Evolutionary conservation across 257 asterid genomes (phyloP), one percentile per base, ranked within the genome.

Genomic region (Fraxinus cuspidata): DNA sequence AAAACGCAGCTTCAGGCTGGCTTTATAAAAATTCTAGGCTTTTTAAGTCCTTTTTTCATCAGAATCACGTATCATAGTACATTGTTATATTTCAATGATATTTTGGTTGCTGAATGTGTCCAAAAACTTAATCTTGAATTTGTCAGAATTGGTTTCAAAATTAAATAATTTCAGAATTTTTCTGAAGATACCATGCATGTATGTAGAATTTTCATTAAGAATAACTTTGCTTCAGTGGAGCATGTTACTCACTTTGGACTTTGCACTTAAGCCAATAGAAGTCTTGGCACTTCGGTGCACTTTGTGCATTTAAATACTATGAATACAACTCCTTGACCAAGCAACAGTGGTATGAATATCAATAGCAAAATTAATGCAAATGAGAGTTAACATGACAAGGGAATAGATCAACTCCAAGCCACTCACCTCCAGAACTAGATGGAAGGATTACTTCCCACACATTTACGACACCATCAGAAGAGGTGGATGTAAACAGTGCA

Each of bases 381-480:
- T 5, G 49, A 32, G 72, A 60, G 42, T 44, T 56, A 67, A 38
- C 34, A 53, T 28, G 44, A 67, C 28, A 5, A 25, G 10, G 69
- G 37, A 78, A 58, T 34, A 77, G 51, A 35, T 63, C 25, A 75
- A 68, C 72, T 42, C 28, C 44, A 70, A 38, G 75, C n/a, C 11
- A 76, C 91, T 88, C 83, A 91, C 98, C 97, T 56, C 79, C 95
- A 56, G 80, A 78, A 51, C 74, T 77, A 58, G 88, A 87, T 34
- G 94, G 93, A 75, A 93, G 76, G 58, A 86, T 72, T 79, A 93
- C 60, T 77, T 89, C 92, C 97, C 99, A 93, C 72, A 95, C 73
- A 72, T 88, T 89, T 70, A 92, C 96, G 12, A 77, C 83, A 69
- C 98, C 93, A 85, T 93, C 99, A 34, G 98, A 93, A 75, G 98